Evolutionary conservation across 1,284 basidiomycete genomes (phyloP), one percentile per base, ranked within the genome.

Genomic region (Cryptococcus neoformans): DNA sequence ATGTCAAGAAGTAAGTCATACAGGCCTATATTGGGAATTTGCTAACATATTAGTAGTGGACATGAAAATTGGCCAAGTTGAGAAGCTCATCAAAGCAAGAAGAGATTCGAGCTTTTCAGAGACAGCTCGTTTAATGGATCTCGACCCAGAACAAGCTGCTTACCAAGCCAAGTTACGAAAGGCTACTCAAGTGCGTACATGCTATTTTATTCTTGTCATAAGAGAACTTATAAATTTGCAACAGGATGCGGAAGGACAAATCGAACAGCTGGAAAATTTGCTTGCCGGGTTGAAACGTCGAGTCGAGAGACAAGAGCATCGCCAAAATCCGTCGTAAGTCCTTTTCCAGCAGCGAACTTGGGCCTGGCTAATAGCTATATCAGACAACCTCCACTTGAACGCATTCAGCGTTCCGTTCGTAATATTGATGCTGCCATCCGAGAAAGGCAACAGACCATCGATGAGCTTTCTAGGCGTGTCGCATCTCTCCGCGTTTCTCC

Each of bases 91-190:
- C 35, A 75, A 79, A 49, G 81, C 81, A 0, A 68, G 74, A 17
- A 65, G 73, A 45, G 81, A 83, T 63, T 78, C 81, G 0, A 70
- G 73, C 1, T 79, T 80, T 52, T 79, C 78, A 16, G 76, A 77
- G 49, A 73, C 78, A 58, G 75, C 81, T 21, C 21, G 21, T 21
- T 21, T 21, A 21, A 47, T 78, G 39, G 79, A 82, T 59, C 75
- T 83, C 0, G 79, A 78, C 14, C 79, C 81, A 0, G 79, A 82
- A 60, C 81, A 82, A 57, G 64, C 74, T 10, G 78, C 79, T 47
- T 80, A 77, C 51, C 81, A 81, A 63, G 62, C 67, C 46, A 69
- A 72, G 48, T 69, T 83, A 36, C 72, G 80, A 34, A 75, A 77
- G 49, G 63, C 74, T 11, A 72, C 76, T 6, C 73, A 72, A 58